Base-by-base conservation (phyloP, 2,329 filamentous ascomycete genomes). In the Fusarium albosuccineum region DNA sequence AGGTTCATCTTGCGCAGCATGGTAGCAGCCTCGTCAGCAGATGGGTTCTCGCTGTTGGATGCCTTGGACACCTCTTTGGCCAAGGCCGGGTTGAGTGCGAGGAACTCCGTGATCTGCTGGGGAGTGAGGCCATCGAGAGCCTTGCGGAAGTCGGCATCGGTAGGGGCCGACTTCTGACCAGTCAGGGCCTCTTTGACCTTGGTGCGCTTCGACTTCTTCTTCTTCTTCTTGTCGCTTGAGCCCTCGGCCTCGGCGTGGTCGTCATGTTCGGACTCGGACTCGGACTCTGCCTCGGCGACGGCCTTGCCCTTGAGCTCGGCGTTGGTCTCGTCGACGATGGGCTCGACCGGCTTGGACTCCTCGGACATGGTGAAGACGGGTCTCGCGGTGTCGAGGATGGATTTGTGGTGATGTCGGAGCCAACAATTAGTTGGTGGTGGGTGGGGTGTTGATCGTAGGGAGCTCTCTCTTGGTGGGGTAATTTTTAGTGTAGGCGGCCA, bases 21-120 rank as follows among this genome's bases (percentile, higher is more conserved):
- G 33, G 85, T 82, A 61, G 85, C 80, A 29, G 85, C 80, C 56
- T 83, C 79, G 16, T 80, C 77, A n/a, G 79, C 71, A 27, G 73
- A 76, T 40, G 75, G 75, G 69, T 79, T 77, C 30, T 75, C 74
- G 65, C 73, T 76, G 22, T 77, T 78, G 17, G 76, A 77, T 37
- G 76, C 79, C 44, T 75, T 69, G 30, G 75, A 73, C 42, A 81
- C 70, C 75, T 92, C 89, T 69, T 88, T 86, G 64, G 90, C 87
- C 70, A 94, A 83, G 4, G 88, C 88, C n/a, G 90, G 91, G 76
- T 94, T 89, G 72, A 93, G 88, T 55, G 86, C 84, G 73, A 92
- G 86, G 61, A 96, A 84, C 68, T 93, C 88, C 62, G 87, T 78
- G 63, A 89, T 79, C 74, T 91, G 87, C 64, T 87, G 80, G 40